Conservation (phyloP, 2,329 filamentous ascomycete genomes). For the Calonectria ilicicola region DNA sequence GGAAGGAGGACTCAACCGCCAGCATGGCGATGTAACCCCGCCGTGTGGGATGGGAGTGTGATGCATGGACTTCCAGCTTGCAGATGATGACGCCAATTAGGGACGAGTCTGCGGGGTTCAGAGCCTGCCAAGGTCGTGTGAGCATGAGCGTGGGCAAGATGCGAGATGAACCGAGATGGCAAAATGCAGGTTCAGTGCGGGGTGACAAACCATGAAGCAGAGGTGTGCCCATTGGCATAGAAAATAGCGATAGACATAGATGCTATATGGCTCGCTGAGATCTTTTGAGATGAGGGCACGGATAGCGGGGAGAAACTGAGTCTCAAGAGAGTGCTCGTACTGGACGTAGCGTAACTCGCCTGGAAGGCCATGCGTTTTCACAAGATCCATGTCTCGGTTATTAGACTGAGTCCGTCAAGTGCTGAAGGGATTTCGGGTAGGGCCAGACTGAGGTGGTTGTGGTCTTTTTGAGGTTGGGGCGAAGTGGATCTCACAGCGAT, state of each 20-base stretch:
- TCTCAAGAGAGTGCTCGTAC: constrained; percentile 71
- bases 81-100: constrained; percentile 93
- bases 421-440: constrained; percentile 12
- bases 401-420: constrained; percentile 8
- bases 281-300: constrained; percentile 95
- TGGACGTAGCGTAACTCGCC: constrained; percentile 69
- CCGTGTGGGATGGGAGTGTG: constrained; percentile 78
- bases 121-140: constrained; percentile 57
- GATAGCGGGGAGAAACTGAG: constrained; percentile 83
- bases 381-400: constrained; percentile 48
- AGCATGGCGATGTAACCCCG: constrained; percentile 99
- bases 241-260: constrained; percentile 99
- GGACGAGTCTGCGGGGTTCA: constrained; percentile 69
- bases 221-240: constrained; percentile 97
- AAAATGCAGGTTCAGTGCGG: constrained; percentile 7
- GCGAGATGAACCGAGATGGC: not conserved
- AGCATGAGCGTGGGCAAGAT: not conserved
- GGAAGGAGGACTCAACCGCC: constrained; percentile 83
- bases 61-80: constrained; percentile 91
- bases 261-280: constrained; percentile 97
- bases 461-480: constrained; percentile 27
- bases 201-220: constrained; percentile 83
- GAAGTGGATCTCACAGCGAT: constrained; percentile 20
- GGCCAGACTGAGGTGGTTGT: not conserved
- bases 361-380: constrained; percentile 51